Percentiles rank a stretch among this genome's conserved stretches.
Conservation (phyloP, 768 basidiomycete species). For the Auricularia heimuer region DNA sequence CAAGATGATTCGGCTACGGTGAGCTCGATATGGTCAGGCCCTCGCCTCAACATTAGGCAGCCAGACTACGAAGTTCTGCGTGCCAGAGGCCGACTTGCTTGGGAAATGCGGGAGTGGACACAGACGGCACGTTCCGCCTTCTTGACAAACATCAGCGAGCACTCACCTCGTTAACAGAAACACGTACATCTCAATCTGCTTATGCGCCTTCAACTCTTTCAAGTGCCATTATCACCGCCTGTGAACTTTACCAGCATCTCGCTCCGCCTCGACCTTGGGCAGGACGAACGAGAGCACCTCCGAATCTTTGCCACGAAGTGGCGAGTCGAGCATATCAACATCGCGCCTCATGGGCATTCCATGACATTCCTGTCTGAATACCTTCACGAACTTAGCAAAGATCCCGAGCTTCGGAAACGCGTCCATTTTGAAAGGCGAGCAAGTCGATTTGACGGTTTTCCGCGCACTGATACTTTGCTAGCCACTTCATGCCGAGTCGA, state of each 20-base stretch:
- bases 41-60: no score
- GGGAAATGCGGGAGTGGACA: background rate
- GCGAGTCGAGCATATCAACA: background rate
- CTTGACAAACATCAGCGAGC: no score
- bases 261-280: no score
- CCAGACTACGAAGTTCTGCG: no score
- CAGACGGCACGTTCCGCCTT: background rate
- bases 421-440: background rate
- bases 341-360: background rate
- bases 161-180: no score
- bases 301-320: background rate
- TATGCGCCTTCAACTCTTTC: no score
- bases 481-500: background rate
- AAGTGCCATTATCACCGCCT: no score
- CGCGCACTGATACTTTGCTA: background rate
- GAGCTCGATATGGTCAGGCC: background rate
- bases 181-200: no score
- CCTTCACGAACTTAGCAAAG: background rate
- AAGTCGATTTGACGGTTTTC: background rate
- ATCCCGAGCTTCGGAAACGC: background rate
- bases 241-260: no score
- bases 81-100: no score
- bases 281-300: no score
- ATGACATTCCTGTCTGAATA: background rate
- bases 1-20: background rate